Percentiles rank a stretch among this genome's conserved stretches.
phyloP scores from a whole-genome alignment of 2,329 filamentous ascomycete species.

The Pestalotiopsis sp. region DNA sequence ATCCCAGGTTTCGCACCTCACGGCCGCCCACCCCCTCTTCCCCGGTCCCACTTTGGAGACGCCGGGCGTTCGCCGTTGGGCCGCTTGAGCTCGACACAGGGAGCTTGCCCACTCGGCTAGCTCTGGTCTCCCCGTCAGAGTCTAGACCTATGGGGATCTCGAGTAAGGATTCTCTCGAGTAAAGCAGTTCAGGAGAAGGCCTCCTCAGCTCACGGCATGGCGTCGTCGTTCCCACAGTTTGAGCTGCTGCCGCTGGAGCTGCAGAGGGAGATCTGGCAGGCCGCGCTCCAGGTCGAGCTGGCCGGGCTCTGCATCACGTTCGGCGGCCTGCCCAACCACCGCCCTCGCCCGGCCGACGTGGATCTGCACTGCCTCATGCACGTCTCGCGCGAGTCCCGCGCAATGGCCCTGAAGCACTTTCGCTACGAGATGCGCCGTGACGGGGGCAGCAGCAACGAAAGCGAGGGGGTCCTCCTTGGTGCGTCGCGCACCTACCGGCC shows the following conservation, averaged over 20 bases:
- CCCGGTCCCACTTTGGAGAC: not conserved
- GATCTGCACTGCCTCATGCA: constrained; percentile 3
- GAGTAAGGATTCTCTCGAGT: not conserved
- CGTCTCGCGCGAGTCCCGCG: not conserved
- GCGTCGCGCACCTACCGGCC: not conserved
- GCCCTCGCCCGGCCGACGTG: not conserved
- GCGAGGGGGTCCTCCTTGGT: not conserved
- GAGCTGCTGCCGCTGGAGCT: not conserved
- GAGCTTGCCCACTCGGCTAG: not conserved
- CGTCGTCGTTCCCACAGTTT: not conserved
- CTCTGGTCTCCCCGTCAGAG: not conserved
- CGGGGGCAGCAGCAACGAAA: not conserved
- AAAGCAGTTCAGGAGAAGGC: not conserved
- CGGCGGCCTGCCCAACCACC: not conserved
- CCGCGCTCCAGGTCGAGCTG: not conserved
- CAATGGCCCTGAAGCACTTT: not conserved
- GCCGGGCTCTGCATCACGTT: not conserved
- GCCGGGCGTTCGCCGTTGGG: not conserved
- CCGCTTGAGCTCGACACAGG: not conserved
- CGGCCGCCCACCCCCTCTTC: not conserved
- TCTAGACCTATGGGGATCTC: not conserved
- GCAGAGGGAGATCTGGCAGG: constrained; percentile 2
- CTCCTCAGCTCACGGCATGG: not conserved
- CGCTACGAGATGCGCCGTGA: not conserved
- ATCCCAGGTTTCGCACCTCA: not conserved